Conservation (phyloP, 371 early-diverging fungal genomes). For the Rhizopus sp. region DNA sequence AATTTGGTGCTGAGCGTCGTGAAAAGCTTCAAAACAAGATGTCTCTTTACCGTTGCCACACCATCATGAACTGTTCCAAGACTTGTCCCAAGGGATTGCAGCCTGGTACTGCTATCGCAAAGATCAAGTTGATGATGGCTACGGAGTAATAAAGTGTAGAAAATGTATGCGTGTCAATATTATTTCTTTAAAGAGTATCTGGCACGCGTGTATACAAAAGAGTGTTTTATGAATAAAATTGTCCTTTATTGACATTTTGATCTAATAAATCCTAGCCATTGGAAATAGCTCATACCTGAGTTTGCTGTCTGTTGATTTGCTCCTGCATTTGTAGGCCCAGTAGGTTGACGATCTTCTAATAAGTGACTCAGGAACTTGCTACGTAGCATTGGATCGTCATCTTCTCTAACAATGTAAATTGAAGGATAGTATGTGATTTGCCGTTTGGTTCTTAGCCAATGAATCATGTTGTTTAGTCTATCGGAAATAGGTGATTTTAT, state of each 20-base stretch:
- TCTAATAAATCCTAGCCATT: slow-evolving; percentile 60
- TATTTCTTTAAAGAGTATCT: too few species aligned
- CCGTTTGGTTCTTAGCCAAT: slow-evolving; percentile 21
- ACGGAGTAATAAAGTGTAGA: slow-evolving; percentile 54
- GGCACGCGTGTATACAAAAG: background rate
- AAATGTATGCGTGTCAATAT: background rate
- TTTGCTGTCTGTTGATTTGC: slow-evolving; percentile 50
- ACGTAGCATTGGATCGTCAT: slow-evolving; percentile 67
- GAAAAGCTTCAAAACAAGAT: slow-evolving; percentile 91
- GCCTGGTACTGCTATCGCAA: slow-evolving; percentile 93
- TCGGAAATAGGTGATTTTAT: slow-evolving; percentile 39
- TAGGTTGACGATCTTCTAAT: slow-evolving; percentile 60
- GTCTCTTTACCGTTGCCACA: slow-evolving; percentile 97
- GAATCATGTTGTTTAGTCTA: slow-evolving; percentile 26
- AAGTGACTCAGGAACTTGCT: slow-evolving; percentile 65
- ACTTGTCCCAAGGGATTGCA: slow-evolving; percentile 98
- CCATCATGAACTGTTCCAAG: slow-evolving; percentile 97
- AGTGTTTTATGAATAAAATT: slow-evolving; percentile 1
- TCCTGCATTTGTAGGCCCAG: slow-evolving; percentile 43
- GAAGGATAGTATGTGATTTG: slow-evolving; percentile 36
- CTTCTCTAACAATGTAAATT: slow-evolving; percentile 71
- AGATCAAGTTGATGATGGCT: slow-evolving; percentile 95
- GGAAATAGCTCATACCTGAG: slow-evolving; percentile 78
- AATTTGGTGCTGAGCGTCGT: slow-evolving; percentile 87
- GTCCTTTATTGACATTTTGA: slow-evolving; percentile 35